Base-by-base conservation (phyloP, 1,284 basidiomycete species). In the Ceratobasidium sp. region DNA sequence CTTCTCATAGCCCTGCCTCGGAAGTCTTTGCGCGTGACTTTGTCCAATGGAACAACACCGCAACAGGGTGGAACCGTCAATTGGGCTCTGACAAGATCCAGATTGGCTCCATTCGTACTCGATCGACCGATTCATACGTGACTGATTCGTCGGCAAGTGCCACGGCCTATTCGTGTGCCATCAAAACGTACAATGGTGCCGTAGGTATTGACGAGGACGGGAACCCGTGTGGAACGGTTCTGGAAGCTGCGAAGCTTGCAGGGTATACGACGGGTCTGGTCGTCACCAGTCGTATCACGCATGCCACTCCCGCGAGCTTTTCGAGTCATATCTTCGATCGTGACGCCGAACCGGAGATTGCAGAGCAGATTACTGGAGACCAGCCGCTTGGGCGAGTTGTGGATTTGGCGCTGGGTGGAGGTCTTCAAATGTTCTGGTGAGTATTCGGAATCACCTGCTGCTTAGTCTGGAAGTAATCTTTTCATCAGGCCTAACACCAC, bases 61-160 rank as follows among this genome's bases (percentile, higher is more conserved):
- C 36, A 18, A 53, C 48, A 23, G 73, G 70, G 62, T 76, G 62
- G 43, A 74, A 58, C 43, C 70, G 53, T 43, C 74, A 76, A 53
- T 71, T 79, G 26, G 76, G 78, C 3, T 75, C 78, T 10, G 79
- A 80, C 74, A 77, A 75, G 55, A 55, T 77, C 32, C 76, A 78
- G 3, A 76, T 80, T 34, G 79, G 79, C 53, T 74, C 76, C 28
- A 75, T 79, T 32, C 75, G 79, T 21, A 79, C 79, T 1, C 73
- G 79, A 6, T 75, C 79, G 1, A 77, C 76, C 73, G 73, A 79
- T 73, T 78, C 77, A 21, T 74, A 79, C 39, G 79, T 80, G 12
- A 80, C 79, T 53, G 79, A 80, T 74, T 78, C 77, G 16, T 77
- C 79, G 21, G 79, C 79, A 5, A 75, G 74, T 1, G 79, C 78